Evolutionary conservation across 805 yeast genomes (phyloP).

Genomic region (Wickerhamiella galacta): DNA sequence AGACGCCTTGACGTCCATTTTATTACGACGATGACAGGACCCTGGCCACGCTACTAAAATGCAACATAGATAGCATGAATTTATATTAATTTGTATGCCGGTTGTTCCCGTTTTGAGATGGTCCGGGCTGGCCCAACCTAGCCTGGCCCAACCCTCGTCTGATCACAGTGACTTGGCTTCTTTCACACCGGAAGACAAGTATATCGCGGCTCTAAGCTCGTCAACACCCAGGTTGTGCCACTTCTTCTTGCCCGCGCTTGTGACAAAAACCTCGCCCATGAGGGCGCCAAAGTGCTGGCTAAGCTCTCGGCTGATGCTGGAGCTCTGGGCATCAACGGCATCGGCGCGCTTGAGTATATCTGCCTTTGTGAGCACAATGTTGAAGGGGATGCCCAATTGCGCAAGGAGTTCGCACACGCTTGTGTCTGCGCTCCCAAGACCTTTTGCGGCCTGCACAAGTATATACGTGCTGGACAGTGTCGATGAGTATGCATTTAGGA

Average conservation of each 20-base stretch:
- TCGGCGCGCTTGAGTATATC: conserved; percentile 24
- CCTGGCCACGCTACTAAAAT: no score
- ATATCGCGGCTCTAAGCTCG: conserved; percentile 17
- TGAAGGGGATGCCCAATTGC: conserved; percentile 47
- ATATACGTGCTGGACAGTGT: conserved; percentile 43
- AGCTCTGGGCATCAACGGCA: background rate
- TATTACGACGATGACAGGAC: no score
- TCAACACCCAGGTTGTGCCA: conserved; percentile 11
- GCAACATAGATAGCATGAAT: no score
- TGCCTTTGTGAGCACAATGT: conserved; percentile 59
- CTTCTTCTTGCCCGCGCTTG: conserved; percentile 10
- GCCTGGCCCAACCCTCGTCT: no score
- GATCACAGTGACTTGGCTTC: conserved; percentile 6
- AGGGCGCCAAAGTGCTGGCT: conserved; percentile 16
- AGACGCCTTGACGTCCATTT: no score
- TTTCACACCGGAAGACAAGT: conserved; percentile 11
- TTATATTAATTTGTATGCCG: no score
- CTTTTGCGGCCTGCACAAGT: conserved; percentile 42
- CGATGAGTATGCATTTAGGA: conserved; percentile 34
- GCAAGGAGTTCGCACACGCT: conserved; percentile 34
- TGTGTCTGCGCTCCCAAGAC: conserved; percentile 41
- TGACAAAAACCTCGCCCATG: conserved; percentile 22
- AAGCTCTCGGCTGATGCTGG: background rate
- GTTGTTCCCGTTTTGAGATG: no score
- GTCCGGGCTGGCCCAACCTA: no score